Conservation (phyloP, 1,284 basidiomycete genomes). For the Grifola frondosa region DNA sequence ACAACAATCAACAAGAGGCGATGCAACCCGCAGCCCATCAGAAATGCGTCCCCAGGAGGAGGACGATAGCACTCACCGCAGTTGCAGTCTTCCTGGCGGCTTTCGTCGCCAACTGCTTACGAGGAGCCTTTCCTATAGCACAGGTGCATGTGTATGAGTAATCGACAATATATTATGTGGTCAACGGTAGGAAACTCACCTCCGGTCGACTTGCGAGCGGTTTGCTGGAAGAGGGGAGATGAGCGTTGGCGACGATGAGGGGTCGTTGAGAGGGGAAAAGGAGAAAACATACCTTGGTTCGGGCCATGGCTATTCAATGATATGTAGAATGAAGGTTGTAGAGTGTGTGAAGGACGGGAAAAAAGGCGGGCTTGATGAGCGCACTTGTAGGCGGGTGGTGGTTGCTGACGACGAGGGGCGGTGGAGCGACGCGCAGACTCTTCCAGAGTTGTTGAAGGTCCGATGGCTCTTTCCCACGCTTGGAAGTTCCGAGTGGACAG, state of each 20-base stretch:
- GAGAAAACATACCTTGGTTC: conserved; percentile 60
- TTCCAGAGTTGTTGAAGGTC: conserved; percentile 30
- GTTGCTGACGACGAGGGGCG: conserved; percentile 33
- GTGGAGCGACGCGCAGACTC: conserved; percentile 23
- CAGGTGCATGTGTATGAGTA: conserved; percentile 12
- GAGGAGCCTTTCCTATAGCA: conserved; percentile 72
- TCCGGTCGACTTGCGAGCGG: conserved; percentile 82
- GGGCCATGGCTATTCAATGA: conserved; percentile 53
- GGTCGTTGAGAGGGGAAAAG: conserved; percentile 16
- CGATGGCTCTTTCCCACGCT: conserved; percentile 33
- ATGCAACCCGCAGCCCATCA: conserved; percentile 24
- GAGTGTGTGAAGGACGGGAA: conserved; percentile 17
- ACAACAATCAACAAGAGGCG: conserved; percentile 20
- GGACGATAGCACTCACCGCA: conserved; percentile 48
- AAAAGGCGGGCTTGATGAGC: conserved; percentile 22
- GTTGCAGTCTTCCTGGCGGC: conserved; percentile 80
- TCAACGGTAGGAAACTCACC: conserved; percentile 42
- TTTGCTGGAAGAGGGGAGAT: conserved; percentile 54
- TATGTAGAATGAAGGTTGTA: conserved; percentile 29
- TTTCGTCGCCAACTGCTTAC: conserved; percentile 92
- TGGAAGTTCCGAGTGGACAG: conserved; percentile 26
- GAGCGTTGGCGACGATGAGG: conserved; percentile 32
- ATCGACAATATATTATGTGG: conserved; percentile 19
- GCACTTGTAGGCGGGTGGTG: conserved; percentile 41
- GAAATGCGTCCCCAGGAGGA: conserved; percentile 9